Base-by-base conservation (phyloP, 2,329 filamentous ascomycete genomes). In the Ceratocystis ficicola region DNA sequence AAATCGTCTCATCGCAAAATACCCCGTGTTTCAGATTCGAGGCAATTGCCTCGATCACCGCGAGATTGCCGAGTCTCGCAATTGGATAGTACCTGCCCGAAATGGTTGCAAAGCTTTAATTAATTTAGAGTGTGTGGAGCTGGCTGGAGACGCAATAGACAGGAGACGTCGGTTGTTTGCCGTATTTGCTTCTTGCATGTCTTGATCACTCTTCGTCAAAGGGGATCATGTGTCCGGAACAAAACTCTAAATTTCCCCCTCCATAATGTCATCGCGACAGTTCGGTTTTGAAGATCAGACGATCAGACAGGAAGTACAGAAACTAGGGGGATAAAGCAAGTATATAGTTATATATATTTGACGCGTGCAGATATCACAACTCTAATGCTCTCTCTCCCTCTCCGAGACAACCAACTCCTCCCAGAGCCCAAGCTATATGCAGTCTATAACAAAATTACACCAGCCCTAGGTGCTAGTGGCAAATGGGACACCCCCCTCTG, bases 401-500 rank as follows among this genome's bases (percentile, higher is more conserved):
- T 41, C 36, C 4, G 36, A 41, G 36, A 15, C 36, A 41, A 15
- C 36, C 12, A 15, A 15, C 36, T 1, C 10, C 36, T 4, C 30
- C 30, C 7, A 41, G 48, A 22, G 48, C 15, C 30, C 32, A 59
- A 8, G 15, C 32, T 32, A 30, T 59, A 8, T 7, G 28, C 20
- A n/a, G 52, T 15, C 17, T 28, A 62, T 44, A 44, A 8, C 36
- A 22, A 12, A 44, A 62, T 20, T 15, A 12, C 20, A 32, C 5
- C 8, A n/a, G 59, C 59, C 15, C 32, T 25, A 7, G 10, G 10
- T 41, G 5, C 44, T 20, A 65, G 64, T 73, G 72, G 71, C 85
- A 87, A 20, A 86, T 77, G 0, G 85, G 83, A 75, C 86, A 89
- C 0, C 86, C 86, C 7, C 80, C 81, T 59, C 79, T 77, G 44